Base-by-base conservation (phyloP, 257 asterid genomes). In the Salvia rosmarinus region DNA sequence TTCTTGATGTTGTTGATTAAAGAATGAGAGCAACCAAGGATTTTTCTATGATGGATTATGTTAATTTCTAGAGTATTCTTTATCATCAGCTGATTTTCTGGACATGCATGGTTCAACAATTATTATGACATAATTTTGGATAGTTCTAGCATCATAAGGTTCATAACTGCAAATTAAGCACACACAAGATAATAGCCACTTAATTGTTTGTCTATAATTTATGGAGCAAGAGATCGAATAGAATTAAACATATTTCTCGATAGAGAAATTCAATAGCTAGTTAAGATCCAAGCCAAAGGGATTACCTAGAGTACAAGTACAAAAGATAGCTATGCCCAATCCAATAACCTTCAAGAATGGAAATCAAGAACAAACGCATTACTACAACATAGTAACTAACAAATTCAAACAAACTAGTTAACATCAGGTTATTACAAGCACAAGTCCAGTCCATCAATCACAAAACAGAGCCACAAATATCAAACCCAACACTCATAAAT, bases 1-100 rank as follows among this genome's bases (percentile, higher is more conserved):
- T 35, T 72, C 63, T 76, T 17, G 44, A 13, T 23, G 64, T 67
- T 75, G 58, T 49, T 67, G 23, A 54, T 42, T 25, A 28, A 64
- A 40, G 72, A 10, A 64, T 40, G 42, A 61, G 35, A 63, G 35
- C 44, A 40, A 54, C 52, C 35, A 12, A 44, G 39, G 78, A 30
- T 30, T 43, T 64, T 70, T 11, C 58, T n/a, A n/a, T 12, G 56
- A 21, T 46, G 71, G 44, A 47, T 44, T 47, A 14, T 43, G 56
- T 16, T 39, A 39, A 9, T 39, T n/a, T 65, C 23, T 25, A 34
- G 54, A 46, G 23, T n/a, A 16, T 4, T 49, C 11, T 1, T 49
- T 49, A 66, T 4, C 2, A 32, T 32, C 37, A 4, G 2, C 37
- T 32, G 37, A 4, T 32, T 32, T 1, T 32, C 37, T 32, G 37